Percentiles rank a stretch among this genome's conserved stretches.
These are phyloP conservation scores for Lachancea dasiensis DNA, from an alignment of 805 yeast species.

Conservation along the genomic window DNA sequence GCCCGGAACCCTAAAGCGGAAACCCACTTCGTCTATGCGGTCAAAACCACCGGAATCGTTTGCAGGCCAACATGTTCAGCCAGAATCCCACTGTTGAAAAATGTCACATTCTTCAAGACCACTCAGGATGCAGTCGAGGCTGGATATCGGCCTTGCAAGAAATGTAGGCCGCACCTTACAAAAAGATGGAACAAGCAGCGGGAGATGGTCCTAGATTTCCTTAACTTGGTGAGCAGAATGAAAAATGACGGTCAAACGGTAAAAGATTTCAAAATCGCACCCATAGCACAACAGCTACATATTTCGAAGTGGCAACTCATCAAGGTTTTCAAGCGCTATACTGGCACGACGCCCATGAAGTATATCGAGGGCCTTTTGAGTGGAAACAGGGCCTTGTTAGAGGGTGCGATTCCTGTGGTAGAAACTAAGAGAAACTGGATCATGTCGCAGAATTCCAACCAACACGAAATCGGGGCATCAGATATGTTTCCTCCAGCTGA, in stretches of 20 bases:
- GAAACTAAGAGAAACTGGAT: neutral
- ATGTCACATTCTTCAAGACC: neutral
- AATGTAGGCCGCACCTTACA: neutral
- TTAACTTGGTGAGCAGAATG: neutral
- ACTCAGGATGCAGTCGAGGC: neutral
- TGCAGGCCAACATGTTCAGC: constrained; percentile 4
- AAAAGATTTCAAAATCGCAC: neutral
- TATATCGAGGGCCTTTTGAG: neutral
- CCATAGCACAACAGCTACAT: neutral
- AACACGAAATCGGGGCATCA: too few species aligned
- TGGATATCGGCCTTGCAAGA: neutral
- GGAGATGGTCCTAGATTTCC: neutral
- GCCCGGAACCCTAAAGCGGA: neutral
- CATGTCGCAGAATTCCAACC: too few species aligned
- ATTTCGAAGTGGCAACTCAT: constrained; percentile 3
- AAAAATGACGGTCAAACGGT: neutral
- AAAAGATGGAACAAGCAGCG: constrained; percentile 1
- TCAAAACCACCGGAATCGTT: neutral
- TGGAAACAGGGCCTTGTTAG: neutral
- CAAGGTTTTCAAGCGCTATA: constrained; percentile 1
- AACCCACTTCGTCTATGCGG: neutral
- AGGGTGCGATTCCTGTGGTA: constrained; percentile 1
- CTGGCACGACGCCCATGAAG: constrained; percentile 1
- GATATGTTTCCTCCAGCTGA: too few species aligned
- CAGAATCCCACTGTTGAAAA: neutral